A percentile compares a stretch with the other conserved stretches of the same genome.
Evolutionary conservation across 257 asterid genomes (phyloP).

Genomic region (Voacanga thouarsii): DNA sequence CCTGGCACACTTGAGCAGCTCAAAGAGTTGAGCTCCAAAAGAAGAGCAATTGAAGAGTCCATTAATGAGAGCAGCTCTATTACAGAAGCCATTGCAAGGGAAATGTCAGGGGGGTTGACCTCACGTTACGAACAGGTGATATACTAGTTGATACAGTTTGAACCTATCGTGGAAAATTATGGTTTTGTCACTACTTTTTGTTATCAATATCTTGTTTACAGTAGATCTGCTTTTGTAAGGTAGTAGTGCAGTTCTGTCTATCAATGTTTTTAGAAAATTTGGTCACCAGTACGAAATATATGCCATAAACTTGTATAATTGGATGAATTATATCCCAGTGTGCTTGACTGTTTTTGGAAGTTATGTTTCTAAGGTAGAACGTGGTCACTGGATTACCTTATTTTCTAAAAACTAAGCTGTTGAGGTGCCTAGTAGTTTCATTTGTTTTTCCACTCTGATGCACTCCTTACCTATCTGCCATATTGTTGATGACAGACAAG

Average conservation of each 20-base stretch:
- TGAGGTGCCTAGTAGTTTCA: not conserved
- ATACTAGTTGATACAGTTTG: not conserved
- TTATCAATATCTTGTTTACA: not conserved
- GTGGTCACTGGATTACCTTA: not conserved
- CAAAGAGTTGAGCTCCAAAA: conserved; percentile 61
- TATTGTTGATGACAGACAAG: not conserved
- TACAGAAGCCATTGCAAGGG: conserved; percentile 67
- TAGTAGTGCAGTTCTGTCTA: not conserved
- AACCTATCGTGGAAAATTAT: not conserved
- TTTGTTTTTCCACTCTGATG: not conserved
- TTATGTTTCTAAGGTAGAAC: not conserved
- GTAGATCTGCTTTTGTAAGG: too few species aligned
- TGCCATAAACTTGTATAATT: not conserved
- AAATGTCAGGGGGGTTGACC: conserved; percentile 73
- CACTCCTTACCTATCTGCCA: not conserved
- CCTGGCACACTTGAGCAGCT: conserved; percentile 56
- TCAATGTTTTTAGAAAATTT: not conserved
- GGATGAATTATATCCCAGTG: not conserved
- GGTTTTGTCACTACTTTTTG: not conserved
- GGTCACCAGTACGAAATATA: not conserved
- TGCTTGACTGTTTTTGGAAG: not conserved
- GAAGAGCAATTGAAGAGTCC: conserved; percentile 53
- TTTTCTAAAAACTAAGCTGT: not conserved
- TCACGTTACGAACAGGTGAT: conserved; percentile 55
- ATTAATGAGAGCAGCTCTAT: conserved; percentile 38